A percentile compares a stretch with the other conserved stretches of the same genome.
Conservation (phyloP, 352 stramenopile genomes). For the Phytophthora megakarya region DNA sequence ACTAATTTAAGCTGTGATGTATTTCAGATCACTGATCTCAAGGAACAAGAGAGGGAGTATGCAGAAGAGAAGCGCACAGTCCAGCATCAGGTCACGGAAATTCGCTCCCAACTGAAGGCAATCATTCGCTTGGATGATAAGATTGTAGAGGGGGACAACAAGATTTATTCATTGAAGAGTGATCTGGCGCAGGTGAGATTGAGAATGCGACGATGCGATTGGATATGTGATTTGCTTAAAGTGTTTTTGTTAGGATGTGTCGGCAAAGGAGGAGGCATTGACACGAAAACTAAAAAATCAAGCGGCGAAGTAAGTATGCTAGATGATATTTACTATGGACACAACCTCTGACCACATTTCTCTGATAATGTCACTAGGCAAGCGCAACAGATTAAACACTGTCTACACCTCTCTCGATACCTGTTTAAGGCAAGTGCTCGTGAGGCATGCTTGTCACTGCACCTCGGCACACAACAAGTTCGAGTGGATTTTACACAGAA, state of each 20-base stretch:
- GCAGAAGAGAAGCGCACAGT: constrained; percentile 62
- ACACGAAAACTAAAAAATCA: constrained; percentile 77
- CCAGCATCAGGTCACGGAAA: constrained; percentile 67
- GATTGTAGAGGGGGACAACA: constrained; percentile 71
- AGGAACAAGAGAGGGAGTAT: constrained; percentile 68
- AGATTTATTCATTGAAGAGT: constrained; percentile 69
- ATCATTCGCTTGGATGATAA: constrained; percentile 80
- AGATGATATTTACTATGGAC: background rate
- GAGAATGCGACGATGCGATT: background rate
- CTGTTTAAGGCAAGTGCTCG: constrained; percentile 52
- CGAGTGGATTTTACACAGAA: constrained; percentile 68
- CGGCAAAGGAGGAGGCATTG: constrained; percentile 75
- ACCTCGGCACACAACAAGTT: constrained; percentile 68
- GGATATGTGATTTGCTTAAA: constrained; percentile 1
- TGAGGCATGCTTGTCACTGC: constrained; percentile 60
- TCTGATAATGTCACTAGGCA: constrained; percentile 41
- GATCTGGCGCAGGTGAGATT: constrained; percentile 67
- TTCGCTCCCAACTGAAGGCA: constrained; percentile 67
- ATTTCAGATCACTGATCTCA: constrained; percentile 59
- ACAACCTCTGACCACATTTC: constrained; percentile 6
- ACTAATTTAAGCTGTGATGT: background rate
- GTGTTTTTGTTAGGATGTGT: constrained; percentile 56
- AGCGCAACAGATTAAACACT: constrained; percentile 71
- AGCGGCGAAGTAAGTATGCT: constrained; percentile 60
- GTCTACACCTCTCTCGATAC: constrained; percentile 56